These are phyloP conservation scores for Euphrasia confusa DNA, from an alignment of 257 asterid genomes.

Conservation along the genomic window DNA sequence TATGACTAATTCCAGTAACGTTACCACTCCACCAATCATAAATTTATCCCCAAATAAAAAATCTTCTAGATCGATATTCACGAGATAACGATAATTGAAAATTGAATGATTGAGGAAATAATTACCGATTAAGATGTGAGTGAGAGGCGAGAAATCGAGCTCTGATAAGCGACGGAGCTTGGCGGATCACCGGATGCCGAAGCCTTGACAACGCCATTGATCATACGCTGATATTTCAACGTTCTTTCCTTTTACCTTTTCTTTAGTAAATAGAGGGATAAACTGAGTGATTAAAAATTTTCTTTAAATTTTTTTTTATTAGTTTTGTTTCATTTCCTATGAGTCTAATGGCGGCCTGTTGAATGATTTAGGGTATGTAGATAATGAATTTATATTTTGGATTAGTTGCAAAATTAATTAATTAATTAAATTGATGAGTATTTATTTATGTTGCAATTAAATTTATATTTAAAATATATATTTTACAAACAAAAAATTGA, in stretches of 20 bases:
- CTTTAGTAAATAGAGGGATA: neutral
- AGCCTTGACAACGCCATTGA: constrained; percentile 94
- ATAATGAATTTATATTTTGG: no score
- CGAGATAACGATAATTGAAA: neutral
- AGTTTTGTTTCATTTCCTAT: neutral
- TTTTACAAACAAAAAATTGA: no score
- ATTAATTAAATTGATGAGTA: no score
- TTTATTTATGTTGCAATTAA: no score
- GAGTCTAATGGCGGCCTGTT: neutral
- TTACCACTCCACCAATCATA: neutral
- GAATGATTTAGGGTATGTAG: no score
- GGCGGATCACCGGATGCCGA: constrained; percentile 69
- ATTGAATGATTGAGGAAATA: constrained; percentile 15
- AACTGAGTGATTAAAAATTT: neutral
- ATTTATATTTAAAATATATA: no score
- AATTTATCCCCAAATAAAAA: neutral
- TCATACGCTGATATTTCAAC: constrained; percentile 33
- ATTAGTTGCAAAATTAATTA: no score
- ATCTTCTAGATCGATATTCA: constrained; percentile 10
- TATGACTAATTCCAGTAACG: neutral
- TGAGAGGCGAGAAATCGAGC: constrained; percentile 56
- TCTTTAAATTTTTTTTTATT: neutral
- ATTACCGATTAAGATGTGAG: constrained; percentile 51
- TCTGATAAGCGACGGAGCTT: constrained; percentile 66
- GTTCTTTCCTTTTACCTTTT: constrained; percentile 3